A percentile compares a stretch with the other conserved stretches of the same genome.
Conservation (phyloP, 1,139 yeast species). For the Nakaseomyces sp. region DNA sequence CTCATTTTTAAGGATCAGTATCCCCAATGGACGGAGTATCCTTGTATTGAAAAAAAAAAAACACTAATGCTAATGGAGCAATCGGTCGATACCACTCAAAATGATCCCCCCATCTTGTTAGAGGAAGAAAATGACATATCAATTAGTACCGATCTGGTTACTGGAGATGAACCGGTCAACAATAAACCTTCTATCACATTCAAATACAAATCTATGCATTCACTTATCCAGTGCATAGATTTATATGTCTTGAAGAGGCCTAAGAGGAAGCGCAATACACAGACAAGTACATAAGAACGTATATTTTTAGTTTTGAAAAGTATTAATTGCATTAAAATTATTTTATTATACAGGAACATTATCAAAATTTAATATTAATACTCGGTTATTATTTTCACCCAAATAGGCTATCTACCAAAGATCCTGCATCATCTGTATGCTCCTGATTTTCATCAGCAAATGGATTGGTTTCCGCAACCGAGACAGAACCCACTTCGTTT, state of each 20-base stretch:
- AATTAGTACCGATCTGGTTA: neutral
- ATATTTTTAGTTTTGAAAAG: no score
- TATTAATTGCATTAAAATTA: no score
- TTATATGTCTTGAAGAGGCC: slow-evolving; percentile 28
- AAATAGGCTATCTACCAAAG: slow-evolving; percentile 1
- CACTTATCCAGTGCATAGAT: slow-evolving; percentile 24
- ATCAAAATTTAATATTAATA: neutral
- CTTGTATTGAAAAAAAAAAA: slow-evolving; percentile 1
- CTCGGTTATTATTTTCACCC: neutral
- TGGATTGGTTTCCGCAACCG: slow-evolving; percentile 9
- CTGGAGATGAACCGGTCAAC: slow-evolving; percentile 9
- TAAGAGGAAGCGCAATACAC: slow-evolving; percentile 13
- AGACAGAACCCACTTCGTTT: slow-evolving; percentile 7
- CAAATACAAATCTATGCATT: slow-evolving; percentile 19
- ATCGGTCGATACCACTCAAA: neutral
- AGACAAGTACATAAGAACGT: neutral
- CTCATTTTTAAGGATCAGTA: slow-evolving; percentile 12
- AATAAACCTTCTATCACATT: slow-evolving; percentile 21
- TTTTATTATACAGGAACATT: neutral
- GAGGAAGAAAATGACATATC: neutral
- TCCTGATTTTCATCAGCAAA: slow-evolving; percentile 8
- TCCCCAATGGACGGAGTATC: slow-evolving; percentile 4
- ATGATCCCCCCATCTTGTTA: neutral
- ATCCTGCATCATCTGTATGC: neutral
- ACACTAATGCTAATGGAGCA: slow-evolving; percentile 1